Evolutionary conservation across 2,329 filamentous ascomycete genomes (phyloP).

Genomic region (Chaetomium strumarium): DNA sequence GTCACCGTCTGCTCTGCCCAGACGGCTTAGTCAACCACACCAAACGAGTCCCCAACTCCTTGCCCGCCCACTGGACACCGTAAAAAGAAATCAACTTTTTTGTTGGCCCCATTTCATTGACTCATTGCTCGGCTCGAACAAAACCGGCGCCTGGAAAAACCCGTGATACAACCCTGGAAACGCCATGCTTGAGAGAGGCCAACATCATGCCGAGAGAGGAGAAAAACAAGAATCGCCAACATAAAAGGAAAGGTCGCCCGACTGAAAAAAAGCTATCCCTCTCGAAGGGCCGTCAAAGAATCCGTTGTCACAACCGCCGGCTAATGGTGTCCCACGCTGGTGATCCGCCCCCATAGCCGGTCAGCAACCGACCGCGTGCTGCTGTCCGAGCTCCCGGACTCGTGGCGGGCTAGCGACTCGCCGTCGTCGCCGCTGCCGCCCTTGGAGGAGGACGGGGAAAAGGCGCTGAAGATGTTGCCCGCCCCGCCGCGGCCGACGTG

Average conservation of each 20-base stretch:
- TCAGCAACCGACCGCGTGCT: conserved; percentile 13
- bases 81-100: conserved; percentile 9
- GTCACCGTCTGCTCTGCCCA: no score
- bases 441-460: no score
- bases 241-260: not conserved
- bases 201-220: conserved; percentile 1
- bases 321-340: conserved; percentile 22
- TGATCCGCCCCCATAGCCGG: conserved; percentile 38
- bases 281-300: not conserved
- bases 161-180: conserved; percentile 5
- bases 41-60: not conserved
- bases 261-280: not conserved
- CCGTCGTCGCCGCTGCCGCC: not conserved
- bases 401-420: conserved; percentile 7
- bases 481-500: conserved; percentile 60
- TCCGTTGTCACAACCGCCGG: not conserved
- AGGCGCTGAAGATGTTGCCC: conserved; percentile 45
- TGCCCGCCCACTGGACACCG: not conserved
- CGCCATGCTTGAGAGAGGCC: conserved; percentile 16
- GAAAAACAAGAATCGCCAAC: not conserved
- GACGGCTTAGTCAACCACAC: no score
- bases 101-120: conserved; percentile 13
- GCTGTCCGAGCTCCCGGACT: conserved; percentile 21
- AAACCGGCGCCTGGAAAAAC: not conserved
- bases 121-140: not conserved